phyloP scores from a whole-genome alignment of 805 yeast genomes.

The Kazachstania psychrophila region DNA sequence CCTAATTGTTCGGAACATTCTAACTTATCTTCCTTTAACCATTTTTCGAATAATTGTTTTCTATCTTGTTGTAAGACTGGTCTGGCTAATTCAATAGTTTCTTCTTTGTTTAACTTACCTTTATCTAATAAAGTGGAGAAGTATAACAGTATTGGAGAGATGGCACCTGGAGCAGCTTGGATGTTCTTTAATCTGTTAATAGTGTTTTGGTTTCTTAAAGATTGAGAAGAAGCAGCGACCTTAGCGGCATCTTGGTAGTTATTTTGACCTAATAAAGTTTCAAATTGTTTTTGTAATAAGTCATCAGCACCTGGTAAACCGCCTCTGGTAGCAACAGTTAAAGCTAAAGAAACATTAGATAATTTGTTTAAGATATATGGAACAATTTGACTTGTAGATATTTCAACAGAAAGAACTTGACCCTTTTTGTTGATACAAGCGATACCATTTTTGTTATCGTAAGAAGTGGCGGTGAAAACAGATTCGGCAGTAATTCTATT shows the following conservation, averaged over 20 bases:
- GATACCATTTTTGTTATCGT: constrained; percentile 69
- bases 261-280: constrained; percentile 70
- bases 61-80: constrained; percentile 95
- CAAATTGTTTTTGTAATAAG: constrained; percentile 85
- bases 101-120: constrained; percentile 86
- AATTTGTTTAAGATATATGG: constrained; percentile 83
- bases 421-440: constrained; percentile 91
- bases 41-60: constrained; percentile 86
- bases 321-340: constrained; percentile 86
- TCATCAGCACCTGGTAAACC: constrained; percentile 96
- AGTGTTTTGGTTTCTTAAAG: constrained; percentile 88
- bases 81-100: constrained; percentile 87
- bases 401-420: constrained; percentile 86
- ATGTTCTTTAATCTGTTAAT: constrained; percentile 84
- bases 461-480: constrained; percentile 78
- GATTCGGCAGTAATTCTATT: constrained; percentile 95
- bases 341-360: constrained; percentile 78
- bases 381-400: constrained; percentile 73
- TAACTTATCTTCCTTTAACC: constrained; percentile 91
- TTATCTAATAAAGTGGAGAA: constrained; percentile 85
- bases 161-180: constrained; percentile 88
- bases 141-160: constrained; percentile 88
- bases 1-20: constrained; percentile 96
- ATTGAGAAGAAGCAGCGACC: constrained; percentile 91
- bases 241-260: constrained; percentile 90